Evolutionary conservation across 768 basidiomycete species (phyloP), one percentile per base, ranked within the genome.

Genomic region (Calocera viscosa): DNA sequence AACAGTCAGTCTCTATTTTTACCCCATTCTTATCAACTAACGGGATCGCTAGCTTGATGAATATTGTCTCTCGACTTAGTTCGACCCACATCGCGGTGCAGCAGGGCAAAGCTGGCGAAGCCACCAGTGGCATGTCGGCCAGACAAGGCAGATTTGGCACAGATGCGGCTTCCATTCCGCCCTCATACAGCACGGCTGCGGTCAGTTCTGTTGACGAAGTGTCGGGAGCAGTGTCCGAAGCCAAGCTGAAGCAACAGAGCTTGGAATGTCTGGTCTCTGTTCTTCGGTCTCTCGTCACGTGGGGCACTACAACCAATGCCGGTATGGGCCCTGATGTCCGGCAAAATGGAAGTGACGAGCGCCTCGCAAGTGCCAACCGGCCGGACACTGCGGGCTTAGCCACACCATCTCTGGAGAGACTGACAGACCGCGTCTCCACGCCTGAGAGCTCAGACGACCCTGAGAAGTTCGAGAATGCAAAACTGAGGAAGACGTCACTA

Each of bases 401-500:
- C 11, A 60, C 53, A 11, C 53, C 53, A 7, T 60, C 53, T 22
- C 64, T 41, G n/a, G 65, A 30, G 35, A 66, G 39, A 60, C 30
- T 60, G 2, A 2, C 26, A 2, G 53, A 60, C 22, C 82, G 88
- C 66, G 84, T 86, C 64, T 77, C 83, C 12, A 92, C 91, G 0
- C 90, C 92, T 0, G 91, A 93, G 67, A 73, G 86, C 40, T 76
- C 78, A n/a, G 96, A 98, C 72, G 95, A 98, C 74, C 95, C 95
- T 1, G 87, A 82, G 22, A 83, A 84, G 72, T 97, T 99, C 70
- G 95, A 97, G 79, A 94, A 84, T 68, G 96, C 94, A 12, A 97
- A 96, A 75, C 90, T 93, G 78, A 89, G 91, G 78, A 99, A 99
- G 78, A 97, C 91, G 35, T 94, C 89, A 0, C 76, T 98, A 32